phyloP scores from a whole-genome alignment of 495 filamentous ascomycete species.

The Pseudevernia furfuracea region DNA sequence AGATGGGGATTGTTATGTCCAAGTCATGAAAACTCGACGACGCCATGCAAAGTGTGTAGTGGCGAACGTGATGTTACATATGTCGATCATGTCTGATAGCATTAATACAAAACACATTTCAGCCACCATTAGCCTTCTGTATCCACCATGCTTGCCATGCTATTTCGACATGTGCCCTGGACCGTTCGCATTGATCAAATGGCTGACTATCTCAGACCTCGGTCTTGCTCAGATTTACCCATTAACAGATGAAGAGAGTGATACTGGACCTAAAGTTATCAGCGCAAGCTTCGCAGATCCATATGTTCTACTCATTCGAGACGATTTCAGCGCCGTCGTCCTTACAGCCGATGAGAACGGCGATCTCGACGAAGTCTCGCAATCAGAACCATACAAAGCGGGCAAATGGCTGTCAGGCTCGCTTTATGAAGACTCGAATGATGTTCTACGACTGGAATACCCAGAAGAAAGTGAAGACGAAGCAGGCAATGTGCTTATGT shows the following conservation, averaged over 20 bases:
- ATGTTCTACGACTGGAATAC: conserved; percentile 42
- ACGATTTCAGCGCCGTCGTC: conserved; percentile 70
- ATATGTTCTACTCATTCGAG: conserved; percentile 74
- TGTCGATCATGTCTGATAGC: conserved; percentile 27
- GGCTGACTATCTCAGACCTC: conserved; percentile 52
- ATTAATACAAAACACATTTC: conserved; percentile 27
- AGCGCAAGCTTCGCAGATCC: conserved; percentile 83
- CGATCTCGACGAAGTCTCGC: conserved; percentile 76
- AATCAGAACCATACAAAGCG: conserved; percentile 43
- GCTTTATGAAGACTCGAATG: conserved; percentile 61
- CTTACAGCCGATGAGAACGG: conserved; percentile 68
- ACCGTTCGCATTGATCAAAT: not conserved
- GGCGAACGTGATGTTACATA: not conserved
- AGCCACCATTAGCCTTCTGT: conserved; percentile 8
- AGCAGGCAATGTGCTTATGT: conserved; percentile 53
- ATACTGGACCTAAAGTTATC: conserved; percentile 55
- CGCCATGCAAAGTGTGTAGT: not conserved
- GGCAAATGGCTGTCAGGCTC: conserved; percentile 74
- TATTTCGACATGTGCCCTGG: not conserved
- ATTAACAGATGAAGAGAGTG: conserved; percentile 79
- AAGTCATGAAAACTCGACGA: not conserved
- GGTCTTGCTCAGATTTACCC: conserved; percentile 82
- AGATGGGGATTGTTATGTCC: not conserved
- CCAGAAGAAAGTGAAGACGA: conserved; percentile 37
- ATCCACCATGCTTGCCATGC: conserved; percentile 19